phyloP scores from a whole-genome alignment of 192 early-diverging fungal genomes.

The Linderina pennispora region DNA sequence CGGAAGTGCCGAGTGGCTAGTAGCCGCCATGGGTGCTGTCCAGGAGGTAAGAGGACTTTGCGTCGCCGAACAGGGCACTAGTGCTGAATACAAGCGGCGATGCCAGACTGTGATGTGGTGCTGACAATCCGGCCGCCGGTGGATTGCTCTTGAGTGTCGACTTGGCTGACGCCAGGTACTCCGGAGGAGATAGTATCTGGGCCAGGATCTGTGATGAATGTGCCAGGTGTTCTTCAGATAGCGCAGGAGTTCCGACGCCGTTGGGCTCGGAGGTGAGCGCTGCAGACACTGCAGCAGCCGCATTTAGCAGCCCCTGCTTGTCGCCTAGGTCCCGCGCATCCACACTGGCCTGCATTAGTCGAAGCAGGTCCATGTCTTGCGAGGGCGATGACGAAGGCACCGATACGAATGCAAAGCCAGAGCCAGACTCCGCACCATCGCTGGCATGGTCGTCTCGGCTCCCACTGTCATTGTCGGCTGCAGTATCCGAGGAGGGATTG shows the following conservation, averaged over 20 bases:
- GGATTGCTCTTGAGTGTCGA: background rate
- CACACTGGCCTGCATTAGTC: background rate
- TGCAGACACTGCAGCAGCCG: conserved; percentile 1
- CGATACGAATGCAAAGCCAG: too few relatives aligned
- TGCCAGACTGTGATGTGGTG: background rate
- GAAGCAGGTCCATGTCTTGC: background rate
- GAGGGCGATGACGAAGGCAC: background rate
- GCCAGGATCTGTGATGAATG: background rate
- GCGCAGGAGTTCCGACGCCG: background rate
- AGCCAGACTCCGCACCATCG: too few relatives aligned
- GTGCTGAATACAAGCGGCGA: background rate
- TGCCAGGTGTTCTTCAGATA: background rate
- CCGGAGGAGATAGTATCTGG: background rate
- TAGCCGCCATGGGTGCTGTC: conserved; percentile 2
- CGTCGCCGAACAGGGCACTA: conserved; percentile 1
- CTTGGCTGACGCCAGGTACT: background rate
- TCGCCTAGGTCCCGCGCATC: background rate
- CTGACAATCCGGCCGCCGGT: background rate
- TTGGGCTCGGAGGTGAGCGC: background rate
- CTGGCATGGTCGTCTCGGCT: too few relatives aligned
- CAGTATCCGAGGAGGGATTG: too few relatives aligned
- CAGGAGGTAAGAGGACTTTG: background rate
- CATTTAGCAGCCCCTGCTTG: background rate
- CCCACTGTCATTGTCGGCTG: too few relatives aligned
- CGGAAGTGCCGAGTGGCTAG: too few relatives aligned